Conservation (phyloP, 495 filamentous ascomycete genomes). For the Neurospora discreta region DNA sequence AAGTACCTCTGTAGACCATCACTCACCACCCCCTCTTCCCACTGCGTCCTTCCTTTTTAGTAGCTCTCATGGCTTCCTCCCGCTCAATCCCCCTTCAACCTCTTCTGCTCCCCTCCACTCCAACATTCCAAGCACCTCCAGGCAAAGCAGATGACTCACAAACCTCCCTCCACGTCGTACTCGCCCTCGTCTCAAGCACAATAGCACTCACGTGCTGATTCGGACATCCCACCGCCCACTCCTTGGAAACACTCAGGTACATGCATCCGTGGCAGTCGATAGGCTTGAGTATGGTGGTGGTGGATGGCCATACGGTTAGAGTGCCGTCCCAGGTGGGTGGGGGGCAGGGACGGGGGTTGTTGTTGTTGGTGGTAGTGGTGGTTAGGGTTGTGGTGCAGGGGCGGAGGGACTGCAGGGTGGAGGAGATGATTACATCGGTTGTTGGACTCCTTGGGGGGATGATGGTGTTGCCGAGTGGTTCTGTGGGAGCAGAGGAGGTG, state of each 20-base stretch:
- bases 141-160: conserved; percentile 5
- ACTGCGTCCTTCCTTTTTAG: too few relatives aligned
- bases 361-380: neutral
- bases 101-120: neutral
- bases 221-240: conserved; percentile 15
- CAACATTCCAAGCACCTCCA: too few relatives aligned
- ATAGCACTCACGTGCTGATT: conserved; percentile 13
- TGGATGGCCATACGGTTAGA: conserved; percentile 17
- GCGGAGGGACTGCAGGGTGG: neutral
- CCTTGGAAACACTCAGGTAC: conserved; percentile 5
- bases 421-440: neutral
- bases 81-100: too few relatives aligned
- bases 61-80: too few relatives aligned
- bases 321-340: conserved; percentile 15
- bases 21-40: neutral
- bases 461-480: neutral
- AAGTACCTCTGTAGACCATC: neutral
- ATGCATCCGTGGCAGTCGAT: conserved; percentile 25
- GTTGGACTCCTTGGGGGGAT: neutral
- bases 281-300: conserved; percentile 8
- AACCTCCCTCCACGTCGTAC: conserved; percentile 18
- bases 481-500: neutral
- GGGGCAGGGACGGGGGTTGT: conserved; percentile 9
- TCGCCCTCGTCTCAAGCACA: conserved; percentile 4
- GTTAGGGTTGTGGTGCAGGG: conserved; percentile 20